phyloP scores from a whole-genome alignment of 257 asterid genomes.

The Perilla frutescens region DNA sequence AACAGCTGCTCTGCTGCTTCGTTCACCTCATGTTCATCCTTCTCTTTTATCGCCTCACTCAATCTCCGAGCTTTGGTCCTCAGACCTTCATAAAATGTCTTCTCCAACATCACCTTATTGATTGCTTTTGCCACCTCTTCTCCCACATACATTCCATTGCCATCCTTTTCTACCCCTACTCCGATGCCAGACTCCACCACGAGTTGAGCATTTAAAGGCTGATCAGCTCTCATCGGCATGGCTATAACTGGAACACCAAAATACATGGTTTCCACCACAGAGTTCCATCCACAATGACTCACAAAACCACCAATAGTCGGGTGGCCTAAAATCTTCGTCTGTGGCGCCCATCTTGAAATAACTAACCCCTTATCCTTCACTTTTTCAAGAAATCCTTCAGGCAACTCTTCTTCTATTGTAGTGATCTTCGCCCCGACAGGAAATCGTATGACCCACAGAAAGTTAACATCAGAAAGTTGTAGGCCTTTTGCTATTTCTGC shows the following conservation, averaged over 20 bases:
- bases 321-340: conserved; percentile 38
- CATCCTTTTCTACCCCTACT: conserved; percentile 42
- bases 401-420: conserved; percentile 23
- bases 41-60: conserved; percentile 31
- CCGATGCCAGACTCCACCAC: conserved; percentile 42
- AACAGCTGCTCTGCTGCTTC: conserved; percentile 33
- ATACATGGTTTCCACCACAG: conserved; percentile 35
- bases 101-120: conserved; percentile 37
- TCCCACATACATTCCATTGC: conserved; percentile 36
- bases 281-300: conserved; percentile 51
- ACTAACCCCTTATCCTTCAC: conserved; percentile 35
- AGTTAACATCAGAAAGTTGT: conserved; percentile 28
- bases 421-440: conserved; percentile 25
- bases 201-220: conserved; percentile 42
- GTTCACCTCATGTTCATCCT: conserved; percentile 29
- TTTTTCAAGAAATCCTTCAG: conserved; percentile 40
- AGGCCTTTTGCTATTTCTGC: conserved; percentile 39
- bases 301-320: conserved; percentile 40
- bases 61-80: conserved; percentile 21
- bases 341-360: conserved; percentile 40
- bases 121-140: conserved; percentile 40
- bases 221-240: conserved; percentile 41
- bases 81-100: conserved; percentile 23
- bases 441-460: conserved; percentile 44
- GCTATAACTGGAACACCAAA: conserved; percentile 43